Conservation (phyloP, 2,329 filamentous ascomycete species). For the Fusarium staphyleae region DNA sequence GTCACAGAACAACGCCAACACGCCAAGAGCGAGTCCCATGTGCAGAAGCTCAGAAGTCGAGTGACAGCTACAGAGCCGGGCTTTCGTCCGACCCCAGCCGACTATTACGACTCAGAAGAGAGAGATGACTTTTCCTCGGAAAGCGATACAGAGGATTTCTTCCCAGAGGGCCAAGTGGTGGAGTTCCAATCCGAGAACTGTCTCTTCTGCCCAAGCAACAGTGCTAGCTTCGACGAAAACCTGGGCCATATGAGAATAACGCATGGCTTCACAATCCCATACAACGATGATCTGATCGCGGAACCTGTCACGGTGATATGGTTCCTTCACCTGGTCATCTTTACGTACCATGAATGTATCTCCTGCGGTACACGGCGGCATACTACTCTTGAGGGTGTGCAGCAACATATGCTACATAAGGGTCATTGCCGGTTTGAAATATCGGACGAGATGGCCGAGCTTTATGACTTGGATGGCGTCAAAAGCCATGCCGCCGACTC, state of each 20-base stretch:
- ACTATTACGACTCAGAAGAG: not conserved
- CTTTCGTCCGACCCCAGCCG: not conserved
- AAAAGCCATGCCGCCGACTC: not conserved
- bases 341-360: constrained; percentile 58
- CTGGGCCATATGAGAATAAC: constrained; percentile 56
- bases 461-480: constrained; percentile 45
- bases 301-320: constrained; percentile 56
- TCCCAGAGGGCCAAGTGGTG: too few species aligned
- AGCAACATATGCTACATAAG: constrained; percentile 59
- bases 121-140: not conserved
- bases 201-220: constrained; percentile 51
- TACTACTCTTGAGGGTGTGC: constrained; percentile 51
- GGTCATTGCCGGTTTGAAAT: constrained; percentile 56
- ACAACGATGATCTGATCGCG: constrained; percentile 49
- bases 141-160: too few species aligned
- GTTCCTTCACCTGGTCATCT: constrained; percentile 58
- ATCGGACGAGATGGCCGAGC: constrained; percentile 46
- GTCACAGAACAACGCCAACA: not conserved
- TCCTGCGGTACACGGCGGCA: constrained; percentile 54
- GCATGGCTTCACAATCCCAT: constrained; percentile 56
- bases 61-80: not conserved
- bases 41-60: not conserved
- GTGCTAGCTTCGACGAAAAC: constrained; percentile 46
- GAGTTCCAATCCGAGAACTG: constrained; percentile 39
- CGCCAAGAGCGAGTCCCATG: not conserved